These are phyloP conservation scores for Hemileccinum rubropunctum DNA, from an alignment of 768 basidiomycete species.

Conservation along the genomic window DNA sequence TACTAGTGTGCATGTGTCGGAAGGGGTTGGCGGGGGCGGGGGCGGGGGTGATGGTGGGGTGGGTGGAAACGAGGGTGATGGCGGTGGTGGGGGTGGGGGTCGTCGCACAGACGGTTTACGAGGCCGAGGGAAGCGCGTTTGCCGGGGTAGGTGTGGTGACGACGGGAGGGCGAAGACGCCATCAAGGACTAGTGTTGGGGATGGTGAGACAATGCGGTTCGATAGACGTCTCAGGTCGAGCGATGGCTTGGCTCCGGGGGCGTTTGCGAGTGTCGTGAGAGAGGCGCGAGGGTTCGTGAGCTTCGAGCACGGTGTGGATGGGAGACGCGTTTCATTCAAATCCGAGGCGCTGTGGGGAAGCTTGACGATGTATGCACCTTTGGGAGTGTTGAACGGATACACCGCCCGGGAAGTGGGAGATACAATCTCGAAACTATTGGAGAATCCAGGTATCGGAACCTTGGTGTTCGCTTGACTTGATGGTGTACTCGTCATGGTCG, in stretches of 20 bases:
- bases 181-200: slow-evolving; percentile 19
- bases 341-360: slow-evolving; percentile 7
- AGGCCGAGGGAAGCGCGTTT: background rate
- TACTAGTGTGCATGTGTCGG: background rate
- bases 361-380: slow-evolving; percentile 13
- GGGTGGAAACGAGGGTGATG: too few species aligned
- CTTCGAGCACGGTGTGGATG: background rate
- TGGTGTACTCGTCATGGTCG: slow-evolving; percentile 19
- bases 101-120: background rate
- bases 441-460: background rate
- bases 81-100: background rate
- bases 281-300: background rate
- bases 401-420: slow-evolving; percentile 6
- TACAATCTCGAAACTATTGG: background rate
- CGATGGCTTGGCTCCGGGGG: background rate
- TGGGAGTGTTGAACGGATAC: slow-evolving; percentile 4
- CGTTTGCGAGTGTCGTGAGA: background rate
- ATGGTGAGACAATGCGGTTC: slow-evolving; percentile 3
- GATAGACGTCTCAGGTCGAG: background rate
- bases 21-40: background rate
- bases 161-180: slow-evolving; percentile 21
- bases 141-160: background rate
- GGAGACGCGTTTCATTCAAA: background rate
- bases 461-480: background rate
- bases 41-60: background rate